phyloP scores from a whole-genome alignment of 306 rosid genomes.

The Quercus rubra region DNA sequence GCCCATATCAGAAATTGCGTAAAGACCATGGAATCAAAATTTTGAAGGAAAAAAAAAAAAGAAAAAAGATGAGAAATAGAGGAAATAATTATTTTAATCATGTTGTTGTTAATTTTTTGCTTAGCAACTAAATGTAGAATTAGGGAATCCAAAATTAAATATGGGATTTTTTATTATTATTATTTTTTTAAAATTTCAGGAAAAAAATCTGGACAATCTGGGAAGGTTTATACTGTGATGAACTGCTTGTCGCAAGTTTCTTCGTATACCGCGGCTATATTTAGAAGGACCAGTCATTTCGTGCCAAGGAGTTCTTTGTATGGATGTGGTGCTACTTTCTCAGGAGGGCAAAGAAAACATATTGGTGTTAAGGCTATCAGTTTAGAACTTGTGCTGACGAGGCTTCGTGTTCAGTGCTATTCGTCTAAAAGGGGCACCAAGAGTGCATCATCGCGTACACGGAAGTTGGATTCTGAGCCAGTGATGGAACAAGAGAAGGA shows the following conservation, averaged over 20 bases:
- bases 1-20: no score
- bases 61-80: no score
- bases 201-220: slow-evolving; percentile 1
- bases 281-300: slow-evolving; percentile 35
- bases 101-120: no score
- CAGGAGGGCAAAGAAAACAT: slow-evolving; percentile 31
- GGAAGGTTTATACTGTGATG: slow-evolving; percentile 39
- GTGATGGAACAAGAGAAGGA: slow-evolving; percentile 50
- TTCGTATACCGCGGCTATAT: slow-evolving; percentile 39
- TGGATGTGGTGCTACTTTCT: slow-evolving; percentile 18
- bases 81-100: no score
- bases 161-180: background rate
- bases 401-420: slow-evolving; percentile 43
- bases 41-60: no score
- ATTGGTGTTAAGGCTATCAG: slow-evolving; percentile 14
- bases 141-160: no score
- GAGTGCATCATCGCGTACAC: slow-evolving; percentile 22
- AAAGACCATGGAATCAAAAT: no score
- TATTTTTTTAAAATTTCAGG: background rate
- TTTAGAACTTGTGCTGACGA: slow-evolving; percentile 28
- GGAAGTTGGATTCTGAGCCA: slow-evolving; percentile 35
- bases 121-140: no score
- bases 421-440: slow-evolving; percentile 47
- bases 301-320: slow-evolving; percentile 21
- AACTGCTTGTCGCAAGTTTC: slow-evolving; percentile 54